Evolutionary conservation across 176 grass and related monocot genomes (phyloP).

Genomic region (Avena eriantha): DNA sequence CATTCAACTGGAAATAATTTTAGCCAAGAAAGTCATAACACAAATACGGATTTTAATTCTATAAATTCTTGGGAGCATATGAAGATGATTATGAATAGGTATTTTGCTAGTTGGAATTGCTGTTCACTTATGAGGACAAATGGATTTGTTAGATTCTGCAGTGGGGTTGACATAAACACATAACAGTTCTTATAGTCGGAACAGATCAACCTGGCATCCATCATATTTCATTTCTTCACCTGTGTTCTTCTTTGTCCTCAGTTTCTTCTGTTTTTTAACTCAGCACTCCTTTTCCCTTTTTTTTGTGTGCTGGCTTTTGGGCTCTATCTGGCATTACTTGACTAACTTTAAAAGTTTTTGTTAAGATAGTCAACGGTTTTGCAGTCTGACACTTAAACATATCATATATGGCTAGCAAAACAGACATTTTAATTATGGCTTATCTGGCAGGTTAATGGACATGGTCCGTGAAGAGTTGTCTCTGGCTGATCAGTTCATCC

Average conservation of each 20-base stretch:
- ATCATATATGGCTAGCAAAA: constrained; percentile 15
- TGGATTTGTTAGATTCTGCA: constrained; percentile 22
- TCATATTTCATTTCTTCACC: constrained; percentile 22
- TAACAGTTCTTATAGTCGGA: constrained; percentile 7
- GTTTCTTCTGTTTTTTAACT: not conserved
- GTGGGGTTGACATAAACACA: constrained; percentile 14
- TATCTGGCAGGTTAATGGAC: constrained; percentile 82
- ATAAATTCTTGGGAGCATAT: not conserved
- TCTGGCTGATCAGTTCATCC: constrained; percentile 81
- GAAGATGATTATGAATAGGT: constrained; percentile 13
- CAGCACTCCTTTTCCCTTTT: not conserved
- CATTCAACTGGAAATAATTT: not conserved
- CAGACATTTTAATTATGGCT: constrained; percentile 48
- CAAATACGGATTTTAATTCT: constrained; percentile 26
- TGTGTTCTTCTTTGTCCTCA: constrained; percentile 1
- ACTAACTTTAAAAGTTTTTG: constrained; percentile 20
- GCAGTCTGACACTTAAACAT: constrained; percentile 1
- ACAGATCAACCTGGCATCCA: constrained; percentile 5
- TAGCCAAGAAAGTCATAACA: constrained; percentile 24
- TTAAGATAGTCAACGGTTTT: constrained; percentile 39
- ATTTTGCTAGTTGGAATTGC: not conserved
- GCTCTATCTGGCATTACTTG: not conserved
- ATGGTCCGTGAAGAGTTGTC: constrained; percentile 90
- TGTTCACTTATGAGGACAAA: constrained; percentile 2
- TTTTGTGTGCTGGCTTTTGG: constrained; percentile 7